These are phyloP conservation scores for Umbilicus rupestris DNA, from an alignment of 164 flowering plant genomes.

Conservation along the genomic window DNA sequence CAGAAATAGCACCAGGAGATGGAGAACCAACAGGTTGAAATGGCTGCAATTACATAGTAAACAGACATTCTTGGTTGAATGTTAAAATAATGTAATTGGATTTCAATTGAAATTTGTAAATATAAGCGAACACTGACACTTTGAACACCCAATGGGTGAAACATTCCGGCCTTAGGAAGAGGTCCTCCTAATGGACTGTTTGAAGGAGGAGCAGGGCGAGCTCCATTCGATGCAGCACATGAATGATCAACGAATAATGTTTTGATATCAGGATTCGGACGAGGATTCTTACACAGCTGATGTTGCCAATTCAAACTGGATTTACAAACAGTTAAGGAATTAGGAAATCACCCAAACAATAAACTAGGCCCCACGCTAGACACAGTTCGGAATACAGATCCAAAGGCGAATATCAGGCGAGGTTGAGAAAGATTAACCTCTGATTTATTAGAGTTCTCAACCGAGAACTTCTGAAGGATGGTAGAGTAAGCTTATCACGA, in stretches of 20 bases:
- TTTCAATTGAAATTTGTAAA: neutral
- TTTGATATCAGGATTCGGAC: constrained; percentile 89
- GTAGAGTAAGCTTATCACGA: constrained; percentile 77
- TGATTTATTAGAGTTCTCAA: constrained; percentile 80
- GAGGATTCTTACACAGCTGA: constrained; percentile 86
- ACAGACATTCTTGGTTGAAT: neutral
- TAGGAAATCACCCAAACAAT: constrained; percentile 6
- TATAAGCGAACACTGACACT: constrained; percentile 29
- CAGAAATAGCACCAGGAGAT: constrained; percentile 51
- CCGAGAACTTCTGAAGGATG: constrained; percentile 65
- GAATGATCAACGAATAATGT: constrained; percentile 80
- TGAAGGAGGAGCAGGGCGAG: constrained; percentile 70
- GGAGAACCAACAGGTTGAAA: constrained; percentile 60
- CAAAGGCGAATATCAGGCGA: neutral
- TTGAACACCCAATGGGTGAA: constrained; percentile 57
- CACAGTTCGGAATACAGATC: neutral
- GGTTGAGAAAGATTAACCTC: constrained; percentile 35
- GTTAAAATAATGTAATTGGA: neutral
- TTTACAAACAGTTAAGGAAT: constrained; percentile 11
- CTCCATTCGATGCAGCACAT: constrained; percentile 71
- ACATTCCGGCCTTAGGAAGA: constrained; percentile 45
- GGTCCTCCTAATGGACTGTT: constrained; percentile 64
- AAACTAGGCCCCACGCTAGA: neutral
- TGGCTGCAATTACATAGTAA: constrained; percentile 30
- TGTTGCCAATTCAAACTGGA: constrained; percentile 97